Percentiles rank a stretch among this genome's conserved stretches.
These are phyloP conservation scores for Pseudocercospora cruenta DNA, from an alignment of 2,329 filamentous ascomycete genomes.

Conservation along the genomic window DNA sequence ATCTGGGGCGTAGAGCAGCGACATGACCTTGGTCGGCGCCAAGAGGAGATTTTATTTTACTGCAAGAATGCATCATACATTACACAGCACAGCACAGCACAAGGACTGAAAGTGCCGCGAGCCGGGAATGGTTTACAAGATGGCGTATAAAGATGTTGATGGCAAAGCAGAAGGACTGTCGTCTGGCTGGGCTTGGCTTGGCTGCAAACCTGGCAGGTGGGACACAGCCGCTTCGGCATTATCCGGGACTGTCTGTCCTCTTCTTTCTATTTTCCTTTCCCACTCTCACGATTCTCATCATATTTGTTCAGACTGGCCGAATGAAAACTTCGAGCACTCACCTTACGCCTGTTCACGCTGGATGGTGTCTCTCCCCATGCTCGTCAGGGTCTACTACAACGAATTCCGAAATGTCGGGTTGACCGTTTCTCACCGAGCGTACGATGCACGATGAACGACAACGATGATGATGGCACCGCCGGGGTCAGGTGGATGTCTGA, in stretches of 20 bases:
- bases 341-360: too few species aligned
- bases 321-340: too few species aligned
- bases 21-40: conserved; percentile 3
- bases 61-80: not conserved
- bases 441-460: not conserved
- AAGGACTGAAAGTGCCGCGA: not conserved
- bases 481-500: not conserved
- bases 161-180: not conserved
- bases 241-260: not conserved
- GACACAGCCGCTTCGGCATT: not conserved
- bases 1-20: conserved; percentile 5
- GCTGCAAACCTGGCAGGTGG: too few species aligned
- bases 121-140: not conserved
- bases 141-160: not conserved
- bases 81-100: not conserved
- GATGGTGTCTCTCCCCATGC: too few species aligned
- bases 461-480: not conserved
- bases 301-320: not conserved
- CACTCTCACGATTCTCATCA: not conserved
- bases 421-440: too few species aligned
- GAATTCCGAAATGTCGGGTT: too few species aligned
- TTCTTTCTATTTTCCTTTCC: not conserved
- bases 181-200: not conserved
- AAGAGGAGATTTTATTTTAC: not conserved
- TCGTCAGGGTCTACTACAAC: too few species aligned